These are phyloP conservation scores for Stachybotrys elegans DNA, from an alignment of 2,329 filamentous ascomycete species.

Conservation along the genomic window DNA sequence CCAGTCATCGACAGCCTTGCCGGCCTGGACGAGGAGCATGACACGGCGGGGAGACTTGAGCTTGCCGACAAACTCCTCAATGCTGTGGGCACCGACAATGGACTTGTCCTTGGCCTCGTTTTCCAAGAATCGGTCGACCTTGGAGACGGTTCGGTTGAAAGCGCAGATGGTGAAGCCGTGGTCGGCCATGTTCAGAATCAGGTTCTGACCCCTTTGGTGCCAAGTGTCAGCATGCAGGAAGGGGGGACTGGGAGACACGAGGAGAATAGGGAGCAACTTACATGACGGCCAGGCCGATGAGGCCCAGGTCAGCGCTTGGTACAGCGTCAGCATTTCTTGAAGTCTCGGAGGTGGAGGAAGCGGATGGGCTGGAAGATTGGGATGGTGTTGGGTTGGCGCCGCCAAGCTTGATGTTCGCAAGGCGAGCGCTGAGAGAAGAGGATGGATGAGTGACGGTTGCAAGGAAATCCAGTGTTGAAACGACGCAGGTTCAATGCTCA, in stretches of 20 bases:
- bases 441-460: constrained; percentile 3
- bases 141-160: constrained; percentile 97
- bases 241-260: constrained; percentile 6
- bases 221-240: background rate
- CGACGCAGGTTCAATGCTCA: too few relatives aligned
- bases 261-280: constrained; percentile 33
- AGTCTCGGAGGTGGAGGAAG: constrained; percentile 18
- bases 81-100: constrained; percentile 86
- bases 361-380: constrained; percentile 22
- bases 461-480: background rate
- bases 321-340: constrained; percentile 50
- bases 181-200: constrained; percentile 86
- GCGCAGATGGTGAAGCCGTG: constrained; percentile 95
- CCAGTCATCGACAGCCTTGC: constrained; percentile 97
- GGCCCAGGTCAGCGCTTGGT: constrained; percentile 78
- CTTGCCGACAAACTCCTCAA: constrained; percentile 92
- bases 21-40: constrained; percentile 99
- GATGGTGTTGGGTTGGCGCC: constrained; percentile 41
- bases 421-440: constrained; percentile 58
- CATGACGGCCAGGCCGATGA: constrained; percentile 92
- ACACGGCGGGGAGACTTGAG: constrained; percentile 95
- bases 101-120: constrained; percentile 95
- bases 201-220: constrained; percentile 65
- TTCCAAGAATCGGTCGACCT: constrained; percentile 90
- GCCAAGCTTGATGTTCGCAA: constrained; percentile 69